phyloP scores from a whole-genome alignment of 805 yeast species.

The Debaryomyces hansenii region DNA sequence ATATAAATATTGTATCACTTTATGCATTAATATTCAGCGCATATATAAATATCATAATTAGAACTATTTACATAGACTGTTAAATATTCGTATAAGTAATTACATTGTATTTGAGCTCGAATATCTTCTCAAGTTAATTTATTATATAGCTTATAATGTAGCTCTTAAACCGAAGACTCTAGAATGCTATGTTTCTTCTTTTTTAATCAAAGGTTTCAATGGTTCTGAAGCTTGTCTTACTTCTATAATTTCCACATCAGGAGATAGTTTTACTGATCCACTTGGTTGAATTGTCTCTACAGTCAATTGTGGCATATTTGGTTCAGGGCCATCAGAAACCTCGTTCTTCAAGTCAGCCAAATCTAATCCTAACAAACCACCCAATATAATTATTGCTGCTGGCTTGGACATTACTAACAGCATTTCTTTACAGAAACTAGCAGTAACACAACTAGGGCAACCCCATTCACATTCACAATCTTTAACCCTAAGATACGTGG shows the following conservation, averaged over 20 bases:
- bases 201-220: neutral
- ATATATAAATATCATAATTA: neutral
- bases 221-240: constrained; percentile 6
- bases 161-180: too few species aligned
- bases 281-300: constrained; percentile 69
- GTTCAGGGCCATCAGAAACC: constrained; percentile 72
- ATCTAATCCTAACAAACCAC: constrained; percentile 56
- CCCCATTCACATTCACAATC: constrained; percentile 76
- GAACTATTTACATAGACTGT: constrained; percentile 1
- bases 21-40: constrained; percentile 4
- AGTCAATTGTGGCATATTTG: constrained; percentile 64
- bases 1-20: neutral
- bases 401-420: constrained; percentile 83
- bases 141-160: too few species aligned
- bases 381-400: constrained; percentile 73
- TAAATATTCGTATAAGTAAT: constrained; percentile 1
- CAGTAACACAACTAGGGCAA: constrained; percentile 86
- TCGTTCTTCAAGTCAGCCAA: constrained; percentile 42
- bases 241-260: constrained; percentile 47
- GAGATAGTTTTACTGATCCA: constrained; percentile 58
- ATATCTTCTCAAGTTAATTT: neutral
- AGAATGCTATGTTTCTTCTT: neutral
- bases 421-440: constrained; percentile 76
- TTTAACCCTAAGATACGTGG: constrained; percentile 58
- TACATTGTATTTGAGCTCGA: neutral